A percentile compares a stretch with the other conserved stretches of the same genome.
phyloP scores from a whole-genome alignment of 208 protist genomes.

The Trypanosoma mega region DNA sequence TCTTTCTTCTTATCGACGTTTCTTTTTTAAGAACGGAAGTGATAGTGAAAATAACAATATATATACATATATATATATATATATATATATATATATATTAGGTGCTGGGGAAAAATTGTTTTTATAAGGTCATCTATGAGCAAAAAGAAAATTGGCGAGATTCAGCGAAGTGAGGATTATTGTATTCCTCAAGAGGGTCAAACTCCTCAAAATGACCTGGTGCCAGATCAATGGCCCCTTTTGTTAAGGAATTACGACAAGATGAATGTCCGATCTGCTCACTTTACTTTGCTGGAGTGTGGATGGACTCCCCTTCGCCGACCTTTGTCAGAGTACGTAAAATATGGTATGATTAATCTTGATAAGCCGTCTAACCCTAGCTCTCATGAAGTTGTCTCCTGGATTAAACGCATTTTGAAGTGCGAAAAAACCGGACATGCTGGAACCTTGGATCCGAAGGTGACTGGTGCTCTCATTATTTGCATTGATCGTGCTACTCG shows the following conservation, averaged over 20 bases:
- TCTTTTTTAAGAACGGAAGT: slow-evolving; percentile 1
- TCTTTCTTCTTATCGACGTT: not conserved
- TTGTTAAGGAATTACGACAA: slow-evolving; percentile 99
- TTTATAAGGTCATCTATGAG: slow-evolving; percentile 37
- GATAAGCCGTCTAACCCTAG: slow-evolving; percentile 99
- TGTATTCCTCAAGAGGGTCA: slow-evolving; percentile 62
- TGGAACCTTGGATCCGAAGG: slow-evolving; percentile 99
- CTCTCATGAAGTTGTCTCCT: slow-evolving; percentile 99
- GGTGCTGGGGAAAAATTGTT: not conserved
- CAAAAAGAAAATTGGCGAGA: slow-evolving; percentile 73
- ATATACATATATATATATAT: slow-evolving; percentile 21
- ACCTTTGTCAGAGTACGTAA: slow-evolving; percentile 96
- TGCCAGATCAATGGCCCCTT: slow-evolving; percentile 96
- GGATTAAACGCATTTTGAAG: slow-evolving; percentile 98
- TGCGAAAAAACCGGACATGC: slow-evolving; percentile 99
- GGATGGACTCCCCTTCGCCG: slow-evolving; percentile 98
- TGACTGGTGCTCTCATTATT: slow-evolving; percentile 99
- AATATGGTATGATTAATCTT: slow-evolving; percentile 99
- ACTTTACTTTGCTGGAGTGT: slow-evolving; percentile 97
- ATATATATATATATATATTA: slow-evolving; percentile 19
- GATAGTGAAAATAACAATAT: no score
- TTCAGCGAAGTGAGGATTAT: slow-evolving; percentile 79
- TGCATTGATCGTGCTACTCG: slow-evolving; percentile 99
- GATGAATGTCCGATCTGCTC: slow-evolving; percentile 96
- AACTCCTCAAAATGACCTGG: slow-evolving; percentile 54